These are phyloP conservation scores for Mortierella sp. DNA, from an alignment of 371 early-diverging fungal species.

Conservation along the genomic window DNA sequence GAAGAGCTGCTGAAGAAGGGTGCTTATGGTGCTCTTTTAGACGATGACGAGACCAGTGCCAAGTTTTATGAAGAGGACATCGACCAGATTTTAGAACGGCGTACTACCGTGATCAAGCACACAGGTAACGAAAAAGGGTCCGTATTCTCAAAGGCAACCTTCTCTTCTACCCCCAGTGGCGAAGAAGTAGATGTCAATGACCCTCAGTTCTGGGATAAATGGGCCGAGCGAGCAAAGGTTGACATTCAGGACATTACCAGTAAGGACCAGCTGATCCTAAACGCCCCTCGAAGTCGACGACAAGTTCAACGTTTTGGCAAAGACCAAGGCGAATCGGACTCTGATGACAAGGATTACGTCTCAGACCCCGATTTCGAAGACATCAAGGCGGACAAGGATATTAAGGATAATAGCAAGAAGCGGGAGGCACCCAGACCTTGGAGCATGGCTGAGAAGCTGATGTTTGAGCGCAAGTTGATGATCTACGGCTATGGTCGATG, in stretches of 20 bases:
- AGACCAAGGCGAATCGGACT: slow-evolving; percentile 8
- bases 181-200: slow-evolving; percentile 85
- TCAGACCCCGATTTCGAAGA: slow-evolving; percentile 3
- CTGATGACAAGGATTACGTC: slow-evolving; percentile 9
- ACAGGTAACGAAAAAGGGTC: slow-evolving; percentile 72
- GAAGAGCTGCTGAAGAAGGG: slow-evolving; percentile 89
- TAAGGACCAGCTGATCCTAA: slow-evolving; percentile 65
- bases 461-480: slow-evolving; percentile 82
- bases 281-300: slow-evolving; percentile 68
- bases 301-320: slow-evolving; percentile 58
- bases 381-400: background rate
- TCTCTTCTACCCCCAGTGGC: slow-evolving; percentile 65
- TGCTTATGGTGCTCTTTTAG: slow-evolving; percentile 87
- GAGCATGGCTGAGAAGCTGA: slow-evolving; percentile 75
- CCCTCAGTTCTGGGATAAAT: slow-evolving; percentile 96
- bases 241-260: slow-evolving; percentile 60
- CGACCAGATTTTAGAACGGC: slow-evolving; percentile 89
- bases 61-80: slow-evolving; percentile 95
- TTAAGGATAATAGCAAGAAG: slow-evolving; percentile 3
- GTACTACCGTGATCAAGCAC: slow-evolving; percentile 87
- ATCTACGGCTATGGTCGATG: slow-evolving; percentile 79
- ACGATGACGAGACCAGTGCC: slow-evolving; percentile 75
- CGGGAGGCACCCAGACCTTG: slow-evolving; percentile 59
- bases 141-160: slow-evolving; percentile 93
- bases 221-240: slow-evolving; percentile 80